Base-by-base conservation (phyloP, 805 yeast genomes). In the Hanseniaspora lachancei region DNA sequence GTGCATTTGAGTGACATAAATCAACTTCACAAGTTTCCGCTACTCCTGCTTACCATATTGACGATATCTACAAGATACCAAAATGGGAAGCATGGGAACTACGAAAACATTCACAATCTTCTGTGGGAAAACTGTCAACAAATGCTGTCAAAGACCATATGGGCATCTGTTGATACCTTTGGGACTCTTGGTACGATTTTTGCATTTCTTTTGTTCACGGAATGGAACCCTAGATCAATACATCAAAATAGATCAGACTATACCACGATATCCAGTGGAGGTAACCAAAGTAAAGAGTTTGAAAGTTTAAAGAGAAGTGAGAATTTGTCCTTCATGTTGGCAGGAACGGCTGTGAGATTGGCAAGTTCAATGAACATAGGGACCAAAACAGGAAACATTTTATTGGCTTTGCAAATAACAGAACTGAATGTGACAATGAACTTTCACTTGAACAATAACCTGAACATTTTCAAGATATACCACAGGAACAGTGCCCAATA, bases 151-250 rank as follows among this genome's bases (percentile, higher is more conserved):
- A 86, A 84, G 67, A 82, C 95, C 0, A 89, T 87, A 5, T 89
- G 96, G 96, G 96, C 95, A 1, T 52, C 55, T 29, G 96, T 87
- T 64, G 93, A 95, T 0, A 82, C 86, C 57, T 85, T 93, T 7
- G 72, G 96, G 59, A 83, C 93, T 0, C 78, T 89, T 3, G 96
- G 96, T 1, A 87, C 96, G 0, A 82, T 89, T 6, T 75, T 85
- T 58, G 89, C 96, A 0, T 86, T 89, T 64, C 68, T 89, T 50
- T 71, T 89, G 18, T 83, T 87, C 62, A 86, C 96, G 0, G 97
- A 91, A 67, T 89, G 97, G 97, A 88, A 89, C 62, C 96, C 96
- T 3, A 72, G 96, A 54, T 95, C 96, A 3, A 88, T 89, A 58
- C 96, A 89, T 67, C 84, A 89, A 83, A 71, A 88, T 60, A 80